phyloP scores from a whole-genome alignment of 345 rosid genomes.

The Citrus australasica region DNA sequence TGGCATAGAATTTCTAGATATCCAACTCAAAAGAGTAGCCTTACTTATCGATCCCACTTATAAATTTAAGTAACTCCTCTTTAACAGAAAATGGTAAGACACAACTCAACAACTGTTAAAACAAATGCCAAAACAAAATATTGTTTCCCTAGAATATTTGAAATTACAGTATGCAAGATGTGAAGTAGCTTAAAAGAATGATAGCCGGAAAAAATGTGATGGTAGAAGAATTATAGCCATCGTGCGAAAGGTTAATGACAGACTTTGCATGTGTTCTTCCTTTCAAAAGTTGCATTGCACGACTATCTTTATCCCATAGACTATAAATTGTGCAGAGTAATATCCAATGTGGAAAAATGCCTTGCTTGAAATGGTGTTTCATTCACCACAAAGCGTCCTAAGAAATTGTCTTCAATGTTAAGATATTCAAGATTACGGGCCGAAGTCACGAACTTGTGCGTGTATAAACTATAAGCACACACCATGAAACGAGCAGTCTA shows the following conservation, averaged over 20 bases:
- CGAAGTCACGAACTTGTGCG: not conserved
- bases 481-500: not conserved
- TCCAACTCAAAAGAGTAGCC: too few species aligned
- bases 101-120: not conserved
- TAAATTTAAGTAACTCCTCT: too few species aligned
- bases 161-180: too few species aligned
- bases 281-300: not conserved
- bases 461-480: not conserved
- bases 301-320: not conserved
- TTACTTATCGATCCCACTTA: too few species aligned
- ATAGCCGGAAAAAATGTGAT: not conserved
- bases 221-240: not conserved
- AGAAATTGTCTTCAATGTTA: not conserved
- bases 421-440: not conserved
- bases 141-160: too few species aligned
- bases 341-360: not conserved
- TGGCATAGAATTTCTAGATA: too few species aligned
- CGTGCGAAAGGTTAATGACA: not conserved
- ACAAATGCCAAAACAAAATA: not conserved
- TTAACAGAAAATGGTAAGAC: accelerated
- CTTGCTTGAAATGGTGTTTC: not conserved
- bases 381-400: not conserved
- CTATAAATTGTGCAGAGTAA: not conserved
- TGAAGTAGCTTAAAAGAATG: too few species aligned
- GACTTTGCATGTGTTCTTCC: not conserved